Base-by-base conservation (phyloP, 768 basidiomycete species). In the Leccinum ochraceum region DNA sequence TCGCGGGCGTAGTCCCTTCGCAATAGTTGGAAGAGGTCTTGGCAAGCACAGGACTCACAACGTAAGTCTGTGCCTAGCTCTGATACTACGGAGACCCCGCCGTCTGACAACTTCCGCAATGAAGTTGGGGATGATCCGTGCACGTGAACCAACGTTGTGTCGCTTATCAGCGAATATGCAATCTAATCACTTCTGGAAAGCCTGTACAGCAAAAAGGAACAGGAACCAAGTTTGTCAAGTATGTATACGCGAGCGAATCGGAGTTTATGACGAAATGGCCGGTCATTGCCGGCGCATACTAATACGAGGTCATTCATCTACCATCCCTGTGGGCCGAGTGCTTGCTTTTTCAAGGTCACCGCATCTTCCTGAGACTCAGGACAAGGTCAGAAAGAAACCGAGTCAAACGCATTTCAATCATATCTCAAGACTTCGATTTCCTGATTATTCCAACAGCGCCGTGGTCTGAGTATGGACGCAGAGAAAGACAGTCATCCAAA, bases 311-410 rank as follows among this genome's bases (percentile, higher is more conserved):
- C 32, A 32, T 42, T n/a, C 39, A 42, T 42, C 17, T 39, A 39
- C 37, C 16, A 17, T 17, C 50, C 28, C 7, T 20, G 24, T 13
- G 0, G 30, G 30, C 9, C 9, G 28, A n/a, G 37, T 39, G 42
- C n/a, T 44, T 16, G 8, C 17, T n/a, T n/a, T 42, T 44, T 20
- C 44, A n/a, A 20, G 44, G 44, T 44, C 10, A 8, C 59, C 62
- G 1, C 59, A 46, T 22, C 56, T 72, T 46, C 66, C 50, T 8
- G n/a, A 44, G 42, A 44, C 49, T 63, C 46, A 60, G 53, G 28
- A 46, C 56, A 54, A 20, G 1, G 16, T 24, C 60, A 24, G 54
- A 63, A 34, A 1, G 53, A 50, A 44, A 22, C 26, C 17, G 9
- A 37, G 8, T 22, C 50, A 34, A 16, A 10, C 14, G 1, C 49